Base-by-base conservation (phyloP, 2,329 filamentous ascomycete genomes). In the Colletotrichum somersetense region DNA sequence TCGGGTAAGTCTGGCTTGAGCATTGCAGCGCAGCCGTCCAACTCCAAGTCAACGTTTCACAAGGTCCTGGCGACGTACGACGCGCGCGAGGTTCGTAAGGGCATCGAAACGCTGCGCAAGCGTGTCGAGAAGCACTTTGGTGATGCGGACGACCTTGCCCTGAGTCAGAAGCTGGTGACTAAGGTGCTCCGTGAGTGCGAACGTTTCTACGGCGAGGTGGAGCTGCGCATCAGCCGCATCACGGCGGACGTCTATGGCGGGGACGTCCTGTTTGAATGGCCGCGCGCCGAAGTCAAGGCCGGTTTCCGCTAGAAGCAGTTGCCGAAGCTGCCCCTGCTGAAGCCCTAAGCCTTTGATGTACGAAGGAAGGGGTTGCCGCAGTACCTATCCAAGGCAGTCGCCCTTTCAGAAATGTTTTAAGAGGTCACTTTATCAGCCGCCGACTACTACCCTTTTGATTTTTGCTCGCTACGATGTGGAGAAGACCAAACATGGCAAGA, bases 61-160 rank as follows among this genome's bases (percentile, higher is more conserved):
- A 98, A 97, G 83, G 85, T 97, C 5, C 86, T 98, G 44, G 88
- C 92, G 67, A 88, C 89, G 56, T 93, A 96, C 80, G 96, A 98
- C 80, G 86, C 87, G 26, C 95, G 93, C 79, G 95, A 98, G 81
- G 89, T 98, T 55, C 89, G 93, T 75, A 95, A 95, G 79, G 95
- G 96, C n/a, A 92, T 97, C 76, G 94, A 97, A 77, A 89, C 93
- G 66, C 86, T 98, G 75, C 92, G 92, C 78, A 97, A 97, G 84
- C 89, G 96, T 62, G 93, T 98, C 1, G 96, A 98, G 83, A 99
- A 98, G 84, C 96, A 98, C 82, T 98, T 98, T 85, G 94, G 94
- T 55, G 94, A 97, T 76, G 93, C 91, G 6, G 94, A 97, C 76
- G 93, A 95, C 74, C 89, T 91, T 67, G 88, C 85, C 30, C 84